These are phyloP conservation scores for Xylaria nigripes DNA, from an alignment of 495 filamentous ascomycete species.

Conservation along the genomic window DNA sequence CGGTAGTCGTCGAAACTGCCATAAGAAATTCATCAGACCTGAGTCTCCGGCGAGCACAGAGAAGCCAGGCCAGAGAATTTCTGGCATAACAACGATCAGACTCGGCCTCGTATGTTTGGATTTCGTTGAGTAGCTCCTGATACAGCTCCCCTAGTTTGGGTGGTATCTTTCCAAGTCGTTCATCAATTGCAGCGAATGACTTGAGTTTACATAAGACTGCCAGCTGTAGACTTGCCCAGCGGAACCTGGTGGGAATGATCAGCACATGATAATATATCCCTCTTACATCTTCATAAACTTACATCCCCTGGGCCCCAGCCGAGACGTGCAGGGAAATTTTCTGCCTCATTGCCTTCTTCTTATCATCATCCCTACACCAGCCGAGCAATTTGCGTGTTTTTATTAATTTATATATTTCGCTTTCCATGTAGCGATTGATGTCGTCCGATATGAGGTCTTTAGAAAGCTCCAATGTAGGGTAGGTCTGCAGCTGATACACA, in stretches of 20 bases:
- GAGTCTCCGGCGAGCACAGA: neutral
- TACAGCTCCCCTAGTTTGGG: conserved; percentile 4
- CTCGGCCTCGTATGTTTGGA: neutral
- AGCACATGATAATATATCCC: neutral
- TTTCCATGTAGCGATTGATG: conserved; percentile 23
- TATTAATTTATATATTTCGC: conserved; percentile 14
- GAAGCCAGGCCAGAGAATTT: neutral
- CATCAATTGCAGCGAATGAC: neutral
- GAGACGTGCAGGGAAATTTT: conserved; percentile 12
- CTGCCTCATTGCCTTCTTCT: conserved; percentile 4
- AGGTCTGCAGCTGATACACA: conserved; percentile 12
- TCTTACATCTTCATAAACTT: conserved; percentile 4
- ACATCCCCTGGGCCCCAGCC: conserved; percentile 30
- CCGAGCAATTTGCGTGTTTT: neutral
- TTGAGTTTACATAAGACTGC: conserved; percentile 12
- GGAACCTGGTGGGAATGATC: conserved; percentile 25
- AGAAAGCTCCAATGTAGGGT: conserved; percentile 24
- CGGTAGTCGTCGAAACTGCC: neutral
- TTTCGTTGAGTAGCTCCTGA: conserved; percentile 1
- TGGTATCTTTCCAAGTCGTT: conserved; percentile 3
- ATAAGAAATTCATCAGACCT: neutral
- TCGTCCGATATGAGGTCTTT: conserved; percentile 23
- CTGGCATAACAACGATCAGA: neutral
- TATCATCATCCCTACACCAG: neutral
- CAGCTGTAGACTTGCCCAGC: conserved; percentile 27